Evolutionary conservation across 1,284 basidiomycete species (phyloP).

Genomic region (Boletus subluridellus): DNA sequence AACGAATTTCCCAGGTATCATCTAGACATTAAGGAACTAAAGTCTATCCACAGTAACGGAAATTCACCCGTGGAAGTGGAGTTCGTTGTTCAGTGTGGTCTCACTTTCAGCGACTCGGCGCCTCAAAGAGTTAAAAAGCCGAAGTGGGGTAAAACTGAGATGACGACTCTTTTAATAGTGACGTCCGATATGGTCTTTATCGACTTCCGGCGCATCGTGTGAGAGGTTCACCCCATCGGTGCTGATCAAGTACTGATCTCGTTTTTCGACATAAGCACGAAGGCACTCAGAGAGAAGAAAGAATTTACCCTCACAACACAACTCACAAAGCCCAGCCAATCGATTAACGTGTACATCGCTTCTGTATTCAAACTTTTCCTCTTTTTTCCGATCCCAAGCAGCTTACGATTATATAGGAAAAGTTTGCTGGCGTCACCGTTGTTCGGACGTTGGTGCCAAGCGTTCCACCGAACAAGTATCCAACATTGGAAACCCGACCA

Average conservation of each 20-base stretch:
- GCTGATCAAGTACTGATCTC: conserved; percentile 10
- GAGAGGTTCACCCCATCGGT: conserved; percentile 26
- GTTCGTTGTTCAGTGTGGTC: conserved; percentile 55
- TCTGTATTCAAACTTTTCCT: conserved; percentile 44
- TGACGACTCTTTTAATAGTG: conserved; percentile 66
- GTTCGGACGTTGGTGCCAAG: conserved; percentile 54
- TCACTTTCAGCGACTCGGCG: conserved; percentile 34
- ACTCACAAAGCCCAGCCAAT: conserved; percentile 71
- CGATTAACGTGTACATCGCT: conserved; percentile 57
- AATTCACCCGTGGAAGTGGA: conserved; percentile 57
- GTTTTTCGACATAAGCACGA: conserved; percentile 50
- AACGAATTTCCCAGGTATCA: conserved; percentile 63
- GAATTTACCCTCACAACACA: conserved; percentile 55
- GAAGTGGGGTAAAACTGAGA: conserved; percentile 47
- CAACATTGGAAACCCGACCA: conserved; percentile 68
- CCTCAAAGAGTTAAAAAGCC: conserved; percentile 42
- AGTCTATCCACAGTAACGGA: conserved; percentile 41
- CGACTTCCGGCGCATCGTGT: conserved; percentile 76
- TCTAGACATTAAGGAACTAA: conserved; percentile 48
- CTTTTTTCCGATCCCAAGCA: background rate
- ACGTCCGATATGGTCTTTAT: conserved; percentile 70
- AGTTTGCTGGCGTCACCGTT: conserved; percentile 58
- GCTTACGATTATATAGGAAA: conserved; percentile 51
- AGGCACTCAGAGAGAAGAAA: conserved; percentile 53
- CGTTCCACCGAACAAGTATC: conserved; percentile 54